Percentiles rank a stretch among this genome's conserved stretches.
These are phyloP conservation scores for Arachnomyces sp. DNA, from an alignment of 2,329 filamentous ascomycete genomes.

Conservation along the genomic window DNA sequence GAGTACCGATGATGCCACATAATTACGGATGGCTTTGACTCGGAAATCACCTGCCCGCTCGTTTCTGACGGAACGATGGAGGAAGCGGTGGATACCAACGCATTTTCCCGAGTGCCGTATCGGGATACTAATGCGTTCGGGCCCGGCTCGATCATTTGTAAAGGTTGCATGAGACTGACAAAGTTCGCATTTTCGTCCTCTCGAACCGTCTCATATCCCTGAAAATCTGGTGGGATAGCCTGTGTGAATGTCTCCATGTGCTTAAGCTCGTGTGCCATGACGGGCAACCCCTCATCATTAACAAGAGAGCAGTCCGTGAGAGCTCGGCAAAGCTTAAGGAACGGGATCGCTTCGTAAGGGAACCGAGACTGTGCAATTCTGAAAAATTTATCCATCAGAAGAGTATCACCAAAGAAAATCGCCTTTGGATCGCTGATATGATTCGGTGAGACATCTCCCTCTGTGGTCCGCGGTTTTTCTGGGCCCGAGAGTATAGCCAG, in stretches of 20 bases:
- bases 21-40: slow-evolving; percentile 66
- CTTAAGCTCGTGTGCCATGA: slow-evolving; percentile 58
- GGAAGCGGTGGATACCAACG: slow-evolving; percentile 27
- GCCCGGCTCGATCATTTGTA: slow-evolving; percentile 41
- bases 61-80: slow-evolving; percentile 32
- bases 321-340: slow-evolving; percentile 63
- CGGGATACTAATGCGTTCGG: slow-evolving; percentile 18
- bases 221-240: slow-evolving; percentile 62
- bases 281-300: slow-evolving; percentile 41
- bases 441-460: slow-evolving; percentile 11
- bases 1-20: slow-evolving; percentile 72
- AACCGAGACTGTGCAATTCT: slow-evolving; percentile 67
- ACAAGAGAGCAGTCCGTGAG: slow-evolving; percentile 46
- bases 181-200: slow-evolving; percentile 82
- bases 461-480: slow-evolving; percentile 14
- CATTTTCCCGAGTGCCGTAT: slow-evolving; percentile 19
- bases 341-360: slow-evolving; percentile 76
- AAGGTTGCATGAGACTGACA: slow-evolving; percentile 56
- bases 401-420: slow-evolving; percentile 50
- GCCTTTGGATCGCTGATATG: slow-evolving; percentile 33
- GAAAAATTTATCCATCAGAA: slow-evolving; percentile 54
- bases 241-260: slow-evolving; percentile 70
- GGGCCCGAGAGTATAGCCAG: slow-evolving; percentile 54
- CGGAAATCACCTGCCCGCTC: slow-evolving; percentile 60
- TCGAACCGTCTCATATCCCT: slow-evolving; percentile 66